Percentiles rank a stretch among this genome's conserved stretches.
Evolutionary conservation across 2,329 filamentous ascomycete species (phyloP).

Genomic region (Fusarium austroafricanum): DNA sequence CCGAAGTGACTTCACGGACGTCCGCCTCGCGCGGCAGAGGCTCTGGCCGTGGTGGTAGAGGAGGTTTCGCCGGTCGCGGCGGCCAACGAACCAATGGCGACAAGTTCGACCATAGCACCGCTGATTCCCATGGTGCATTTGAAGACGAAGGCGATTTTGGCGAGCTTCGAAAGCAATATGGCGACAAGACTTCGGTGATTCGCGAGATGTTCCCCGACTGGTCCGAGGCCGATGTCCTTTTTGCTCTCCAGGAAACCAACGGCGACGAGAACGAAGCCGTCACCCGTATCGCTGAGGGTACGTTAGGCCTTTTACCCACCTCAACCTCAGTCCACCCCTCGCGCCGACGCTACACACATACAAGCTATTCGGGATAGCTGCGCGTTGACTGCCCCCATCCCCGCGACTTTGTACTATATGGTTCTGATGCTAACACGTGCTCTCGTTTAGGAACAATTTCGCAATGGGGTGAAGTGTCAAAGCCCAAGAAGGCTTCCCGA

Average conservation of each 20-base stretch:
- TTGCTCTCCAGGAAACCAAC: constrained; percentile 88
- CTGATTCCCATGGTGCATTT: constrained; percentile 68
- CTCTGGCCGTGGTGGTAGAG: constrained; percentile 86
- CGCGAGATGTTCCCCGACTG: constrained; percentile 95
- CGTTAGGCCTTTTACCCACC: constrained; percentile 40
- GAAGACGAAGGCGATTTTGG: constrained; percentile 91
- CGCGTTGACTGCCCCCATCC: constrained; percentile 7
- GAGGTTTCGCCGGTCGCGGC: constrained; percentile 77
- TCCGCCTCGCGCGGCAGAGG: constrained; percentile 89
- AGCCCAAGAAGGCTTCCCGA: constrained; percentile 80
- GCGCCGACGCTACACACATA: constrained; percentile 29
- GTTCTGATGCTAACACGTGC: constrained; percentile 45
- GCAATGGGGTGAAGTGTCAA: constrained; percentile 87
- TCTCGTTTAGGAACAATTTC: constrained; percentile 74
- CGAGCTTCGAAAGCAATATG: constrained; percentile 91
- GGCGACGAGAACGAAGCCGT: constrained; percentile 81
- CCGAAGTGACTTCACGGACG: constrained; percentile 90
- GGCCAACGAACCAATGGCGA: constrained; percentile 83
- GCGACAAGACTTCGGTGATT: constrained; percentile 80
- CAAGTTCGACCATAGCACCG: constrained; percentile 66
- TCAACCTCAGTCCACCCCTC: constrained; percentile 26
- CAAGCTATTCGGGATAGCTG: constrained; percentile 15
- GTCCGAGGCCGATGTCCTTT: constrained; percentile 94
- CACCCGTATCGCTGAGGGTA: constrained; percentile 84
- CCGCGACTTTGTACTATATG: background rate